Evolutionary conservation across 2,329 filamentous ascomycete genomes (phyloP).

Genomic region (Epichloe elymi): DNA sequence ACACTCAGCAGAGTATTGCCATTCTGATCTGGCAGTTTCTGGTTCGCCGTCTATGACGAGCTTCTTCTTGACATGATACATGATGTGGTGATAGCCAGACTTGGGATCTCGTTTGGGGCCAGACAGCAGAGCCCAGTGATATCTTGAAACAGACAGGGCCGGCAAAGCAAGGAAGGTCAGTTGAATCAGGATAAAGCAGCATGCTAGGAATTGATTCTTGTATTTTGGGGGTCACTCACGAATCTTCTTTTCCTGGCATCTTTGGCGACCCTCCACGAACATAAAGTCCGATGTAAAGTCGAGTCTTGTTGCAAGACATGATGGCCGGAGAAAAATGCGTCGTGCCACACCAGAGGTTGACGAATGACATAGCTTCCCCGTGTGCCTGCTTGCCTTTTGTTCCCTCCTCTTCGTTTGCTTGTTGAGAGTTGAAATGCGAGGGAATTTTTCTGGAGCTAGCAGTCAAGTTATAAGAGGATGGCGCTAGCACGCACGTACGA

Average conservation of each 20-base stretch:
- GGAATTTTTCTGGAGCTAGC: background rate
- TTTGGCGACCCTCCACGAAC: conserved; percentile 5
- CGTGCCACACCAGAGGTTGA: background rate
- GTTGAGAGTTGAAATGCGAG: background rate
- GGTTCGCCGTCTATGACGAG: conserved; percentile 4
- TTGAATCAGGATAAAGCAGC: too few species aligned
- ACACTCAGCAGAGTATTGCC: conserved; percentile 4
- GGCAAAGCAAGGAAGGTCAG: too few species aligned
- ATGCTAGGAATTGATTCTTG: too few species aligned
- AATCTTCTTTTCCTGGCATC: conserved; percentile 5
- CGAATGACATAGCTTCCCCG: background rate
- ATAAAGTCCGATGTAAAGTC: conserved; percentile 7
- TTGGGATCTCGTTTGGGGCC: conserved; percentile 3
- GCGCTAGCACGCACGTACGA: background rate
- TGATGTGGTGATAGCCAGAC: conserved; percentile 1
- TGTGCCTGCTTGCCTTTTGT: background rate
- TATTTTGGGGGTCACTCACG: background rate
- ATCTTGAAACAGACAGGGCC: background rate
- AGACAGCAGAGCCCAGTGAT: conserved; percentile 6
- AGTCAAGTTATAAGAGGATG: background rate
- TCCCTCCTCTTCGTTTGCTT: background rate
- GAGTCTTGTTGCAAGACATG: conserved; percentile 3
- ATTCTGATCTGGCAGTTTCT: conserved; percentile 1
- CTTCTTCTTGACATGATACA: conserved; percentile 6
- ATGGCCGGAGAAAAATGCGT: background rate